Conservation (phyloP, 305 asterid genomes). For the Fraxinus latifolia region DNA sequence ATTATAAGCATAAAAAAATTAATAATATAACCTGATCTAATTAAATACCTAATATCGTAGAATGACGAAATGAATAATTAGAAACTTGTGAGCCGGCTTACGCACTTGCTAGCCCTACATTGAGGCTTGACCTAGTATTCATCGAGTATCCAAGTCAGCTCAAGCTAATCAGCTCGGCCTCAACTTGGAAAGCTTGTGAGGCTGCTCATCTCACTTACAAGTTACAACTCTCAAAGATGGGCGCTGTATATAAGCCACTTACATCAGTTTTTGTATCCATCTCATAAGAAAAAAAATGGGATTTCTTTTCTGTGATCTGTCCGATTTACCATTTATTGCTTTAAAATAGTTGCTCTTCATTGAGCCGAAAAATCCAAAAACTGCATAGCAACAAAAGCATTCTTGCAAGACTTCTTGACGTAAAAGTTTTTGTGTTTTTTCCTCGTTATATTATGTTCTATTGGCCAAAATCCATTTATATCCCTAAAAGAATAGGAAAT, state of each 20-base stretch:
- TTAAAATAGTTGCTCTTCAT: not conserved
- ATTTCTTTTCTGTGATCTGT: not conserved
- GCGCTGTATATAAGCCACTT: not conserved
- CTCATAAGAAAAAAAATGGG: too few species aligned
- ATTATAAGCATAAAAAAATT: not conserved
- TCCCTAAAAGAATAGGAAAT: conserved; percentile 4
- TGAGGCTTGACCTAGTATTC: not conserved
- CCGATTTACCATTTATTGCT: not conserved
- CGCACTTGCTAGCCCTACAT: not conserved
- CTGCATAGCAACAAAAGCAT: not conserved
- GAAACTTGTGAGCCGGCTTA: not conserved
- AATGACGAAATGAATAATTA: not conserved
- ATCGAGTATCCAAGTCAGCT: not conserved
- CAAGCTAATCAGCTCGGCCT: not conserved
- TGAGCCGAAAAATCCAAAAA: not conserved
- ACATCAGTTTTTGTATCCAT: not conserved
- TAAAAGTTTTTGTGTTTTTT: not conserved
- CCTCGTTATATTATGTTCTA: not conserved
- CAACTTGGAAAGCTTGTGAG: not conserved
- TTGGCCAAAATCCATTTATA: conserved; percentile 6
- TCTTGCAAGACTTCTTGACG: not conserved
- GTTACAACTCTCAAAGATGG: not conserved
- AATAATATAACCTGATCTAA: too few species aligned
- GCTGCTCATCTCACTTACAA: not conserved
- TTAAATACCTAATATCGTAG: not conserved